Conservation (phyloP, 1,139 yeast genomes). For the Taiozyma sp. region DNA sequence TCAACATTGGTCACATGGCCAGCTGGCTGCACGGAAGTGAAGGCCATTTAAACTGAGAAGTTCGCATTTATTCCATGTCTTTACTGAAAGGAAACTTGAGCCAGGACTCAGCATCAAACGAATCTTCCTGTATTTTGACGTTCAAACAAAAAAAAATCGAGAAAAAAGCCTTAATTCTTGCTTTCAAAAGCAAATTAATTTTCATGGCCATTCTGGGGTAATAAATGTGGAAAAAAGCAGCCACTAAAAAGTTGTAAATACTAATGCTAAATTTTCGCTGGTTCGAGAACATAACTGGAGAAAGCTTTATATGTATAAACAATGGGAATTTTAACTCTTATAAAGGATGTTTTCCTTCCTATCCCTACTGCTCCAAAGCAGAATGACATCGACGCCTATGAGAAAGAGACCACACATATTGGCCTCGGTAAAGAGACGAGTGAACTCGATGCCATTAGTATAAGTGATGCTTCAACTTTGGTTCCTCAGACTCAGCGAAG, state of each 20-base stretch:
- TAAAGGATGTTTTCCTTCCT: background rate
- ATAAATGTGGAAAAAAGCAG: background rate
- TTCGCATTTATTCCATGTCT: too few species aligned
- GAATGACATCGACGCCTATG: background rate
- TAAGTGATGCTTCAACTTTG: slow-evolving; percentile 18
- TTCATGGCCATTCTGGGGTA: background rate
- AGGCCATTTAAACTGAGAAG: too few species aligned
- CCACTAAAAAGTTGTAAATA: background rate
- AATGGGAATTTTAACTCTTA: background rate
- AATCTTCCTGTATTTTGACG: too few species aligned
- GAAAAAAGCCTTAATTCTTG: too few species aligned
- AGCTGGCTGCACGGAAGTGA: too few species aligned
- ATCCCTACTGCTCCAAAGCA: background rate
- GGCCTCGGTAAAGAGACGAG: background rate
- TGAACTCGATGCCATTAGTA: background rate
- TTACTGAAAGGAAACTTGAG: too few species aligned
- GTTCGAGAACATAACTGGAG: background rate
- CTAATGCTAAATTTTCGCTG: background rate
- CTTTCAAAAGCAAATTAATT: too few species aligned
- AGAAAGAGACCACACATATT: background rate
- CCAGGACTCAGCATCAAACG: too few species aligned
- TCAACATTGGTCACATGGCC: too few species aligned
- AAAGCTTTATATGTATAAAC: background rate
- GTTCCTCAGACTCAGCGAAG: slow-evolving; percentile 40
- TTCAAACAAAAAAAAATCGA: too few species aligned